Evolutionary conservation across 2,329 filamentous ascomycete species (phyloP).

Genomic region (Paracoccidioides brasiliensis): DNA sequence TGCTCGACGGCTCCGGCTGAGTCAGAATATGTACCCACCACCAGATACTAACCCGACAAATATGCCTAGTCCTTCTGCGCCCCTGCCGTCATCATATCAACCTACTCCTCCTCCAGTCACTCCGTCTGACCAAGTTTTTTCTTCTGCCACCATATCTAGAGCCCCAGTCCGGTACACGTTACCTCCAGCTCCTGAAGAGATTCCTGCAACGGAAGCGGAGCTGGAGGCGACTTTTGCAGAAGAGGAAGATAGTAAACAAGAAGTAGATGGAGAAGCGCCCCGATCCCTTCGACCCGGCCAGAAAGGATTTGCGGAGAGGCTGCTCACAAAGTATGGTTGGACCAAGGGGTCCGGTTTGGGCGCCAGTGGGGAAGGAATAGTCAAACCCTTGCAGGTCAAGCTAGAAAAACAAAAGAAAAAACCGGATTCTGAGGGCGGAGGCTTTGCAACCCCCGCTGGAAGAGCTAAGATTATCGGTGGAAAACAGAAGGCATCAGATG

Average conservation of each 20-base stretch:
- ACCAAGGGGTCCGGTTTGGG: constrained; percentile 77
- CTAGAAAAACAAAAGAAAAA: constrained; percentile 76
- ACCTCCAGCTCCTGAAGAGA: constrained; percentile 38
- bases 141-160: constrained; percentile 55
- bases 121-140: constrained; percentile 24
- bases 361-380: constrained; percentile 67
- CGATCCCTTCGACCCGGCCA: constrained; percentile 63
- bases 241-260: constrained; percentile 21
- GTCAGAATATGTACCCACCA: constrained; percentile 24
- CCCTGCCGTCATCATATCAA: constrained; percentile 16
- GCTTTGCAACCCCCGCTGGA: constrained; percentile 55
- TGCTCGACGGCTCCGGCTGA: constrained; percentile 47
- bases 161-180: constrained; percentile 62
- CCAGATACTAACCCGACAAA: constrained; percentile 16
- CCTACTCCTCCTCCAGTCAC: constrained; percentile 27
- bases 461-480: constrained; percentile 74
- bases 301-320: constrained; percentile 68
- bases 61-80: constrained; percentile 19
- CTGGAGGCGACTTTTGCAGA: constrained; percentile 35
- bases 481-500: constrained; percentile 41
- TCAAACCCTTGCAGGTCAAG: constrained; percentile 68
- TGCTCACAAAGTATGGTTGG: constrained; percentile 93
- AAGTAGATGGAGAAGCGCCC: constrained; percentile 26
- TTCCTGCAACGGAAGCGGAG: constrained; percentile 41
- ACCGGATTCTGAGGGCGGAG: constrained; percentile 64